Percentiles rank a stretch among this genome's conserved stretches.
These are phyloP conservation scores for Globisporangium nagaii DNA, from an alignment of 352 stramenopile species.

Conservation along the genomic window DNA sequence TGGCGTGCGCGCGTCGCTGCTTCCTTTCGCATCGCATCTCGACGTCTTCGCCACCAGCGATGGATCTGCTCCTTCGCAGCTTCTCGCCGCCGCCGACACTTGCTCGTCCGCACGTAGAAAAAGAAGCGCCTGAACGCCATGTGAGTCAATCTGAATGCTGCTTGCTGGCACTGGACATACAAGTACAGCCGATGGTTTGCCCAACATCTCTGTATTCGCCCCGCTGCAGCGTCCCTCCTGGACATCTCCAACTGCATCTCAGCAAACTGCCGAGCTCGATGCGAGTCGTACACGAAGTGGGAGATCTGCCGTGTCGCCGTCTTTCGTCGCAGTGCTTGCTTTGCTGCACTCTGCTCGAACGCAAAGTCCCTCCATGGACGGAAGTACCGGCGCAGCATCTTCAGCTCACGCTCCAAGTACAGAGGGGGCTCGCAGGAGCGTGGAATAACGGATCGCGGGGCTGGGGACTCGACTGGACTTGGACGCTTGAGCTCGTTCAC, in stretches of 20 bases:
- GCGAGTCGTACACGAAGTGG: slow-evolving; percentile 18
- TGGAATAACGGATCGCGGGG: background rate
- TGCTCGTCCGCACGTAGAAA: slow-evolving; percentile 32
- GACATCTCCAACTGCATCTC: slow-evolving; percentile 3
- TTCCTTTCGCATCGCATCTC: slow-evolving; percentile 2
- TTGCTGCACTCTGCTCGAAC: slow-evolving; percentile 14
- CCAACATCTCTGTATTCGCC: slow-evolving; percentile 27
- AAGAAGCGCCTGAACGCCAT: slow-evolving; percentile 34
- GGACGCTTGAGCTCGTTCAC: background rate
- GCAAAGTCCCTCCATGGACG: slow-evolving; percentile 27
- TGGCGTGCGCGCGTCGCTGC: slow-evolving; percentile 8
- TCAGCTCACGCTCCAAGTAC: slow-evolving; percentile 61
- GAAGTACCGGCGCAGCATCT: slow-evolving; percentile 59
- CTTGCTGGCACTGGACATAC: background rate
- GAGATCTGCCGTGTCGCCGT: slow-evolving; percentile 22
- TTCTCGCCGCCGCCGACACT: slow-evolving; percentile 15
- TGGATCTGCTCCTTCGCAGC: slow-evolving; percentile 29
- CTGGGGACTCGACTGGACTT: background rate
- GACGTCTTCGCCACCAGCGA: slow-evolving; percentile 35
- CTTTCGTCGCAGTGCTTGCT: slow-evolving; percentile 15
- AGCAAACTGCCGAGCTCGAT: background rate
- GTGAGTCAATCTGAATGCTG: slow-evolving; percentile 30
- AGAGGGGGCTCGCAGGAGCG: slow-evolving; percentile 9
- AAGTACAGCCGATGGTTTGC: slow-evolving; percentile 4
- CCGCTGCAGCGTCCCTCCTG: slow-evolving; percentile 13